These are phyloP conservation scores for Penicillium nordicum DNA, from an alignment of 2,329 filamentous ascomycete genomes.

Conservation along the genomic window DNA sequence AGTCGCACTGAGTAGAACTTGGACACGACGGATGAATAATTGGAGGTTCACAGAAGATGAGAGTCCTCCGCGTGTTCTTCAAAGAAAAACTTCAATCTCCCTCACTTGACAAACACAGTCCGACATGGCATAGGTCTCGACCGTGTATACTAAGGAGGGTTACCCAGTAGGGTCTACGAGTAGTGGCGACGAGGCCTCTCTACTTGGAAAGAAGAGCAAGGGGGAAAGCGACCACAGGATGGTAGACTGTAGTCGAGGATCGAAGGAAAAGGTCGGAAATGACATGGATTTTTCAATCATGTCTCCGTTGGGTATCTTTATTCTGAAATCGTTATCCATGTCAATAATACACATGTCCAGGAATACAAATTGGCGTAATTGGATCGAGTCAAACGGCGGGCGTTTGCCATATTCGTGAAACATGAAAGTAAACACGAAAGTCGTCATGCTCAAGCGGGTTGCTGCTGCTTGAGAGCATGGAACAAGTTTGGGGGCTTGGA, in stretches of 20 bases:
- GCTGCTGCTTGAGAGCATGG: not conserved
- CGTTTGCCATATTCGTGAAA: not conserved
- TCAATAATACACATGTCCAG: not conserved
- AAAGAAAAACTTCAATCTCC: conserved; percentile 32
- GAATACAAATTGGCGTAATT: not conserved
- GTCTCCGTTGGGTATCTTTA: conserved; percentile 11
- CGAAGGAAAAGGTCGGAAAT: not conserved
- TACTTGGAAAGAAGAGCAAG: not conserved
- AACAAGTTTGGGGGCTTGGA: not conserved
- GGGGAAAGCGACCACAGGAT: not conserved
- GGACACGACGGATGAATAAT: conserved; percentile 22
- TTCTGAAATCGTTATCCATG: conserved; percentile 4
- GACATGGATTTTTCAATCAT: conserved; percentile 2
- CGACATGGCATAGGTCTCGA: conserved; percentile 40
- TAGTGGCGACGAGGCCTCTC: not conserved
- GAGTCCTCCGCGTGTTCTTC: conserved; percentile 22
- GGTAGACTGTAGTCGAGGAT: not conserved
- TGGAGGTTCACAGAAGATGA: conserved; percentile 29
- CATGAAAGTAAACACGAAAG: not conserved
- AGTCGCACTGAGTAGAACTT: conserved; percentile 3
- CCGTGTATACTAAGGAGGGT: conserved; percentile 45
- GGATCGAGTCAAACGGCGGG: not conserved
- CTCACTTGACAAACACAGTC: conserved; percentile 46
- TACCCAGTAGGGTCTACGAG: conserved; percentile 4
- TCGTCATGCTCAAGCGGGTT: not conserved